These are phyloP conservation scores for Diaporthe destruens DNA, from an alignment of 2,329 filamentous ascomycete species.

Conservation along the genomic window DNA sequence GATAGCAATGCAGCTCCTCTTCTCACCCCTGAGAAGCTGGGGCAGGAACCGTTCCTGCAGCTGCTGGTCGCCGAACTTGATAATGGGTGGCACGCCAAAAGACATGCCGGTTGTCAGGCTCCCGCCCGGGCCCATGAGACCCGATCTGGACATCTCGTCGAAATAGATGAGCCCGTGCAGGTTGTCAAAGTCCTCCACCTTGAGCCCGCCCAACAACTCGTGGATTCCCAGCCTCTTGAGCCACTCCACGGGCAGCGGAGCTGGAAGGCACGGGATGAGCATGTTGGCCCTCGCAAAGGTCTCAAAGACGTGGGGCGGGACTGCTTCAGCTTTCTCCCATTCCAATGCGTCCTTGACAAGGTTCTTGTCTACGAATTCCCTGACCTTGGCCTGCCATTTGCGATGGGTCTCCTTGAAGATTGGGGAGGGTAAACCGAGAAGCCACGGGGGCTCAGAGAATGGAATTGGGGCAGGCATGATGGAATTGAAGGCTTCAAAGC, in stretches of 20 bases:
- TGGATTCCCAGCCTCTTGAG: conserved; percentile 74
- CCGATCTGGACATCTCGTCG: conserved; percentile 77
- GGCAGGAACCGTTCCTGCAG: conserved; percentile 77
- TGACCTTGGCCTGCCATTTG: conserved; percentile 76
- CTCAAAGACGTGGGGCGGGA: conserved; percentile 73
- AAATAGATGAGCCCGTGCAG: conserved; percentile 77
- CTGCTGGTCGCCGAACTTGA: conserved; percentile 74
- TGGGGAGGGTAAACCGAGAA: conserved; percentile 76
- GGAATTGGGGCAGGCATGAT: conserved; percentile 58
- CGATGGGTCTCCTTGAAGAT: conserved; percentile 77
- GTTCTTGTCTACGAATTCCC: conserved; percentile 74
- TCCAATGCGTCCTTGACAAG: conserved; percentile 73
- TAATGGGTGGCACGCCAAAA: conserved; percentile 78
- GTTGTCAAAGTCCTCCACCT: conserved; percentile 81
- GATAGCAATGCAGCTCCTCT: conserved; percentile 80
- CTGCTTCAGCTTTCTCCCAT: conserved; percentile 75
- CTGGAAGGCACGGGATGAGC: conserved; percentile 77
- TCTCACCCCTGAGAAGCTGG: conserved; percentile 74
- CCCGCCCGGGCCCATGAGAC: conserved; percentile 72
- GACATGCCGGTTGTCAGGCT: conserved; percentile 79
- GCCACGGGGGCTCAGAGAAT: conserved; percentile 80
- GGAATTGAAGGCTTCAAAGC: not conserved
- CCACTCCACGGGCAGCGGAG: conserved; percentile 77
- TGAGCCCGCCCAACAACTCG: conserved; percentile 73
- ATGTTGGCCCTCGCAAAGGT: conserved; percentile 76